Evolutionary conservation across 176 grass and related monocot genomes (phyloP), one percentile per base, ranked within the genome.

Genomic region (Oryza rufipogon): DNA sequence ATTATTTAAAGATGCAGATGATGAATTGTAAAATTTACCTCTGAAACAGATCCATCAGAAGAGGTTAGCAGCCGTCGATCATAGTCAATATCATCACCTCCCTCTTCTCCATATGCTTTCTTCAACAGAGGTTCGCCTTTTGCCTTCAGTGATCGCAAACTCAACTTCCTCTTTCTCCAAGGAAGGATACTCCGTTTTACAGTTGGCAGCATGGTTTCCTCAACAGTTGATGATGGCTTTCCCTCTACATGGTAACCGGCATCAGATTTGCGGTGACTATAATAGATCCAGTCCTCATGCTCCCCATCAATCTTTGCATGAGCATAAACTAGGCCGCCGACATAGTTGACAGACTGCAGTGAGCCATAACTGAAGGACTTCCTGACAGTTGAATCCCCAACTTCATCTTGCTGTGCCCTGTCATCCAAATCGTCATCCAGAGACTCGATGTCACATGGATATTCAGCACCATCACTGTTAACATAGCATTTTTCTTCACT

Each of bases 321-420:
- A 23, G 36, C 67, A 78, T 89, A 89, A 76, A 85, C 83, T 48
- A 73, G 76, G 76, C 85, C 87, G 11, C 90, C 83, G 64, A 91
- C 77, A 70, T 87, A 88, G 66, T 91, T 94, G 45, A 82, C 75
- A 85, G 91, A 91, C 60, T 91, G 90, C 75, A 99, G 81, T 1
- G 93, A 88, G 2, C 93, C 97, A 91, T 99, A 99, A 67, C 97
- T 99, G 84, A 99, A 99, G 11, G 97, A 99, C 66, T 99, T 99
- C 45, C 93, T 95, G 69, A 96, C 74, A 33, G 80, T 76, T 54
- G 74, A 72, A 74, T 95, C 87, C 20, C 69, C 78, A 56, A 83
- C 36, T 68, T 86, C 89, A 87, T 92, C 89, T 65, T 94, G 91
- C 2, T 77, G 63, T 68, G 23, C 74, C 75, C 66, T 65, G 64